Percentiles rank a stretch among this genome's conserved stretches.
Evolutionary conservation across 2,329 filamentous ascomycete species (phyloP).

Genomic region (Neurospora sp.): DNA sequence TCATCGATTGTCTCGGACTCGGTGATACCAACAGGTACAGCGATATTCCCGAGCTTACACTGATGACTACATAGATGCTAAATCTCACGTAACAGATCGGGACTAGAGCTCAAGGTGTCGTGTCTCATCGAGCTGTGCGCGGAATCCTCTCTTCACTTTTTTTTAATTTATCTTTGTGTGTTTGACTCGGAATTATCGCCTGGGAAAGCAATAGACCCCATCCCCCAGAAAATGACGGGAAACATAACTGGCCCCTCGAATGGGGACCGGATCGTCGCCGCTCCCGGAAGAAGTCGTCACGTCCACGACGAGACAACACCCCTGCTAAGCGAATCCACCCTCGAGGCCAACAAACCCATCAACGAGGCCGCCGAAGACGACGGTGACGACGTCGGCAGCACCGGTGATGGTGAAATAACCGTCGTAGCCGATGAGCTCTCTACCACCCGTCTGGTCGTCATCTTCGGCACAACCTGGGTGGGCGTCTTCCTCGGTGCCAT

Average conservation of each 20-base stretch:
- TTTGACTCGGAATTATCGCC: background rate
- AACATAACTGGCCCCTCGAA: background rate
- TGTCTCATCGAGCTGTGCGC: background rate
- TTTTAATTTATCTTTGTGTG: too few species aligned
- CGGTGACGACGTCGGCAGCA: background rate
- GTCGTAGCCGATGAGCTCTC: constrained; percentile 33
- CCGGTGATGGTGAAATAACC: constrained; percentile 20
- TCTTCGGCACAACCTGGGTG: constrained; percentile 45
- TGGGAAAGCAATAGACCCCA: background rate
- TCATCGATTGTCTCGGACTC: background rate
- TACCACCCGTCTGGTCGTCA: constrained; percentile 39
- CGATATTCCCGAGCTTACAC: background rate
- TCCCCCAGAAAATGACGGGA: background rate
- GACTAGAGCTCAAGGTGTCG: background rate
- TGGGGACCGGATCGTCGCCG: background rate
- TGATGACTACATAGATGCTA: background rate
- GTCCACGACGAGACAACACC: background rate
- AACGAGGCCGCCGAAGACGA: background rate
- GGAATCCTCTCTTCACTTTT: background rate
- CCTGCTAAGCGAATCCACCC: background rate
- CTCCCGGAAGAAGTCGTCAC: background rate
- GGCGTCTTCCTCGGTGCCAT: constrained; percentile 56
- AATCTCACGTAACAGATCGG: background rate
- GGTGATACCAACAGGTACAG: background rate
- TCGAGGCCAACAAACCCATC: background rate